Base-by-base conservation (phyloP, 1,284 basidiomycete species). In the Trametes pubescens region DNA sequence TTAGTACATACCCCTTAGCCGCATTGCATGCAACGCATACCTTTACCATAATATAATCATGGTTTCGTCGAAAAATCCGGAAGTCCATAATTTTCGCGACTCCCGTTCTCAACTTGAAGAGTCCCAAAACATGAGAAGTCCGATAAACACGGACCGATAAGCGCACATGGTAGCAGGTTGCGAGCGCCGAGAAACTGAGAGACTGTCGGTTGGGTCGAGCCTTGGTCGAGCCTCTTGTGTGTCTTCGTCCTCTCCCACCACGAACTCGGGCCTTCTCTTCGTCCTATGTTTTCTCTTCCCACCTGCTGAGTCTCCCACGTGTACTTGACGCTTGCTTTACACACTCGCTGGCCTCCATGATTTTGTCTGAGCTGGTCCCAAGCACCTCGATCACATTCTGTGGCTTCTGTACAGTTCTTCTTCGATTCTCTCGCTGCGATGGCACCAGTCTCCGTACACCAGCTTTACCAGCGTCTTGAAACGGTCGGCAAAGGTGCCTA, bases 401-500 rank as follows among this genome's bases (percentile, higher is more conserved):
- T 34, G 32, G 35, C 44, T 40, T 51, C 38, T 57, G 58, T 59
- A 48, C 57, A 38, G 10, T 54, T 34, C 38, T 54, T 34, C 38
- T 14, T n/a, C 52, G 18, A 44, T 37, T 10, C 34, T 44, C n/a
- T 34, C 24, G 48, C 32, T 26, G 67, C 67, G 58, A 70, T 73
- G 61, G 66, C 69, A 1, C 69, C 60, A 22, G 75, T 69, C 35
- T 78, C 78, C 52, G 79, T 81, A 22, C 79, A 80, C 66, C 79
- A 82, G 66, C 77, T 83, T 60, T 84, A 81, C 72, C 76, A 81
- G 74, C 82, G 85, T 72, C 80, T 87, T 29, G 86, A 89, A 69
- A 84, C 86, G 49, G 80, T 88, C 44, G 96, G 96, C n/a, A 96
- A 95, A 78, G 96, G 96, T 65, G 94, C 95, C 7, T 98, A 96